These are phyloP conservation scores for Phytophthora pinifolia DNA, from an alignment of 352 stramenopile genomes.

Conservation along the genomic window DNA sequence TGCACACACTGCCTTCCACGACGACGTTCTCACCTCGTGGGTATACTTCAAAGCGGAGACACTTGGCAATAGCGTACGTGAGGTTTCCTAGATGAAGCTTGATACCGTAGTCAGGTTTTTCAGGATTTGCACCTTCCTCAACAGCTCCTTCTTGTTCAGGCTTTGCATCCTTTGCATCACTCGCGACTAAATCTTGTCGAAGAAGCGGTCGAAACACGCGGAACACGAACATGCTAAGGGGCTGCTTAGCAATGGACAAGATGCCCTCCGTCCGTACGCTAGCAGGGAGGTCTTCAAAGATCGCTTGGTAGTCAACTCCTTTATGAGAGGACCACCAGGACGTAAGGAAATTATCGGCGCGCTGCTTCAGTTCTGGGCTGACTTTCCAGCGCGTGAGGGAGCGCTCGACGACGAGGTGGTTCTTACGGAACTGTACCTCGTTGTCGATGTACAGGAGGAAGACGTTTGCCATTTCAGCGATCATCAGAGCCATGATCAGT, in stretches of 20 bases:
- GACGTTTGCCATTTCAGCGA: conserved; percentile 66
- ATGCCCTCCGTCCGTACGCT: conserved; percentile 57
- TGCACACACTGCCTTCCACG: conserved; percentile 60
- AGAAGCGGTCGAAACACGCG: conserved; percentile 45
- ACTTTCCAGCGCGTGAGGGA: conserved; percentile 47
- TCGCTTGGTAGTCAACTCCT: conserved; percentile 53
- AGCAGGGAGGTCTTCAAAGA: conserved; percentile 53
- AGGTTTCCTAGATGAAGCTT: conserved; percentile 29
- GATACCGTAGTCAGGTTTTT: conserved; percentile 1
- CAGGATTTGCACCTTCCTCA: neutral
- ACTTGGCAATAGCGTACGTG: conserved; percentile 42
- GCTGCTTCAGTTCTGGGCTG: conserved; percentile 36
- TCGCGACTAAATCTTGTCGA: neutral
- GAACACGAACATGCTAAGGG: conserved; percentile 42
- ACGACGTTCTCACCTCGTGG: conserved; percentile 56
- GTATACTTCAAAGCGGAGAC: conserved; percentile 65
- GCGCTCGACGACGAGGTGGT: conserved; percentile 56
- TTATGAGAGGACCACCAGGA: conserved; percentile 65
- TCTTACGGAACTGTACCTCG: conserved; percentile 73
- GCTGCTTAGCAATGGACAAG: conserved; percentile 42
- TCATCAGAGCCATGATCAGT: conserved; percentile 77
- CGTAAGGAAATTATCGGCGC: conserved; percentile 44
- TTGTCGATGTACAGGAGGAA: conserved; percentile 65
- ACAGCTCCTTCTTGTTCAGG: conserved; percentile 5
- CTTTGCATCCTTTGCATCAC: neutral